These are phyloP conservation scores for Hypoxylon sp. DNA, from an alignment of 2,329 filamentous ascomycete genomes.

Conservation along the genomic window DNA sequence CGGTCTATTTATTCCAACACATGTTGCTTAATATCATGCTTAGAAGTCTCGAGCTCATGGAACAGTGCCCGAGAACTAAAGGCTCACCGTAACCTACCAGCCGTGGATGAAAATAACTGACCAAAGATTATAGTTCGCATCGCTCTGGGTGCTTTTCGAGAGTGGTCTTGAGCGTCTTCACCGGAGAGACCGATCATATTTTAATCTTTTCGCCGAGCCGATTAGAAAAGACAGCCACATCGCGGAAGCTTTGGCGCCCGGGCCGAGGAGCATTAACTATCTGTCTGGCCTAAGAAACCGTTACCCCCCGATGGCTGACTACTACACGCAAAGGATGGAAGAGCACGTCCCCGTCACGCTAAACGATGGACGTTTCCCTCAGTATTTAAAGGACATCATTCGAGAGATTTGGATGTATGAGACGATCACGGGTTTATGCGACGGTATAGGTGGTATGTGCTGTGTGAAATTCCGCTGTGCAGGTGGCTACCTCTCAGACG, in stretches of 20 bases:
- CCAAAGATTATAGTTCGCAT: slow-evolving; percentile 31
- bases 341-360: neutral
- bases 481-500: neutral
- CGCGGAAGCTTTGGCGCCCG: too few species aligned
- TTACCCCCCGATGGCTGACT: neutral
- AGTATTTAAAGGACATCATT: slow-evolving; percentile 7
- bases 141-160: slow-evolving; percentile 44
- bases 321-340: neutral
- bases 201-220: neutral
- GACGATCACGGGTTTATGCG: slow-evolving; percentile 10
- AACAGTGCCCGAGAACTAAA: neutral
- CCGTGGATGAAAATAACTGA: slow-evolving; percentile 5
- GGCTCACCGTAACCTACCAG: neutral
- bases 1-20: neutral
- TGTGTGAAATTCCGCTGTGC: slow-evolving; percentile 20
- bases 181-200: slow-evolving; percentile 25
- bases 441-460: neutral
- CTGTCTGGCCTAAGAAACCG: neutral
- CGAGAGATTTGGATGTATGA: slow-evolving; percentile 36
- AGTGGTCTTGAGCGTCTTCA: slow-evolving; percentile 37
- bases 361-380: neutral
- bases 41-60: neutral
- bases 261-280: too few species aligned
- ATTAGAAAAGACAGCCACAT: neutral
- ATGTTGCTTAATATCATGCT: neutral